Base-by-base conservation (phyloP, 495 filamentous ascomycete genomes). In the Trichoderma reesei region DNA sequence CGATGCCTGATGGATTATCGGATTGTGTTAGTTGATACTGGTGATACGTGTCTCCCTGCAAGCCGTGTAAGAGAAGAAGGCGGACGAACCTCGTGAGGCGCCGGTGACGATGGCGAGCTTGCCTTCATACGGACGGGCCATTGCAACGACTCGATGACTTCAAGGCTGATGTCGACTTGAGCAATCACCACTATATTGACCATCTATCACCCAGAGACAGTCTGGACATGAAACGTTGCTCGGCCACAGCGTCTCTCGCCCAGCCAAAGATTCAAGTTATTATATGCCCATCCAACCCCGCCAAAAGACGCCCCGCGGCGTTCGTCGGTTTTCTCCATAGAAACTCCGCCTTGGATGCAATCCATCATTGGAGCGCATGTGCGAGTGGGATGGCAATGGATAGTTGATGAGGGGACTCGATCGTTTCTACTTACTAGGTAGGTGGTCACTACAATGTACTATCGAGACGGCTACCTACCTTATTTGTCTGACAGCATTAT, bases 71-170 rank as follows among this genome's bases (percentile, higher is more conserved):
- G 9, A 13, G 10, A 5, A 5, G 13, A 41, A 18, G 36, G 37
- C 14, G 31, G 6, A 71, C 74, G 44, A 72, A 89, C 89, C 88
- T 73, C 88, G 78, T 65, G 88, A 90, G 61, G 83, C 86, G 42
- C 89, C 89, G n/a, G 89, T 91, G 61, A 92, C 78, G 68, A 92
- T 87, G 51, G 82, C 89, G 31, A 91, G 79, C 73, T 90, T 91
- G 41, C 86, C 86, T 71, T 89, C 82, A 14, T 83, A 76, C 16
- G 79, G 68, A 18, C 71, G 72, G 31, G 74, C 60, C 73, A 76
- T 70, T 36, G 39, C 56, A 20, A 6, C 9, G 26, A 36, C 3
- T 56, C 1, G 26, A 26, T 26, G 26, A 26, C 26, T 26, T 26
- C 26, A 26, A 26, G 26, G 26, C 1, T 26, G 26, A 26, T 26